Evolutionary conservation across 352 stramenopile genomes (phyloP).

Genomic region (Hyaloperonospora arabidopsidis): DNA sequence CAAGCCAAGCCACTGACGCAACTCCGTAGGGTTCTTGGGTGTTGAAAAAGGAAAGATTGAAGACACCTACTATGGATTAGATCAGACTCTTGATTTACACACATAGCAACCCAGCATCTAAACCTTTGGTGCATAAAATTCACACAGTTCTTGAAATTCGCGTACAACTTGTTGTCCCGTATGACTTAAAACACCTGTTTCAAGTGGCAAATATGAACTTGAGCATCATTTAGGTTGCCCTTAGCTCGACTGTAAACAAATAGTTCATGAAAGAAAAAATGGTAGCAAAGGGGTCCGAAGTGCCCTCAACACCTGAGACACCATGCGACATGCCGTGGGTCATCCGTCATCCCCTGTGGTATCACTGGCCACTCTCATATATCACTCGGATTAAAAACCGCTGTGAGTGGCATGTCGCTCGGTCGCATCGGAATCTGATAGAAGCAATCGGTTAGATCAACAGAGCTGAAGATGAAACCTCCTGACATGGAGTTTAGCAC

Average conservation of each 20-base stretch:
- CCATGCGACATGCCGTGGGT: no score
- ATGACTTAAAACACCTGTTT: slow-evolving; percentile 19
- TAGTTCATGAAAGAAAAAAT: no score
- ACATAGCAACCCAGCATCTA: slow-evolving; percentile 19
- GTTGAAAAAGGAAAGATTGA: slow-evolving; percentile 8
- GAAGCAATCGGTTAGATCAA: no score
- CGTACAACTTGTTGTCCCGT: slow-evolving; percentile 19
- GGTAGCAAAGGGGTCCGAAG: no score
- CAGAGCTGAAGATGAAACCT: no score
- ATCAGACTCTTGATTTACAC: slow-evolving; percentile 3
- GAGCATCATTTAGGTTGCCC: neutral
- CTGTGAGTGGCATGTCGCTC: no score
- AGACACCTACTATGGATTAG: slow-evolving; percentile 12
- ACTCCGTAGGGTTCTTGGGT: neutral
- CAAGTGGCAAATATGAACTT: neutral
- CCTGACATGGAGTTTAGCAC: no score
- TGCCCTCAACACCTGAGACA: no score
- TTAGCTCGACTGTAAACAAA: neutral
- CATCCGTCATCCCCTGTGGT: no score
- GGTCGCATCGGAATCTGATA: no score
- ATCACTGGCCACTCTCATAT: no score
- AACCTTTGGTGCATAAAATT: slow-evolving; percentile 19
- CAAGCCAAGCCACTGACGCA: slow-evolving; percentile 16
- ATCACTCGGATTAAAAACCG: no score
- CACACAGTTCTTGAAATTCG: slow-evolving; percentile 23